phyloP scores from a whole-genome alignment of 495 filamentous ascomycete species.

The Peziza echinospora region DNA sequence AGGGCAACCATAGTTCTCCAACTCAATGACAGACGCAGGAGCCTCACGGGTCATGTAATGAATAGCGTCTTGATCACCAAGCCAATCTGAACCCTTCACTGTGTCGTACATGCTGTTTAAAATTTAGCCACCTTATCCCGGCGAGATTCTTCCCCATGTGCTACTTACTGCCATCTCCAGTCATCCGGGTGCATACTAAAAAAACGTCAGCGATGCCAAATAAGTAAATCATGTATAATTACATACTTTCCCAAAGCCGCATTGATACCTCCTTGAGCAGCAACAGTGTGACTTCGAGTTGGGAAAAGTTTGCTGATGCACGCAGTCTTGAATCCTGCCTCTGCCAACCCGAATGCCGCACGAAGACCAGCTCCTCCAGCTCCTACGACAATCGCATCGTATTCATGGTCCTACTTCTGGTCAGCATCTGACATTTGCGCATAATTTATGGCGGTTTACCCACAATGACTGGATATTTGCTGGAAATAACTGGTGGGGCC shows the following conservation, averaged over 20 bases:
- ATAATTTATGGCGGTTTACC: constrained; percentile 20
- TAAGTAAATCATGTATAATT: no score
- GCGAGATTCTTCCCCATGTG: no score
- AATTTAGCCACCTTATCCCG: not conserved
- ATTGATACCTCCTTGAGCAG: constrained; percentile 86
- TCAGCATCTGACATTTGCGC: constrained; percentile 34
- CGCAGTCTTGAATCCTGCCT: constrained; percentile 94
- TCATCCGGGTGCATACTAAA: constrained; percentile 63
- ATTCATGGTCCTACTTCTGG: constrained; percentile 41
- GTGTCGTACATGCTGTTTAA: constrained; percentile 70
- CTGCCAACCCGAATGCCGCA: constrained; percentile 86
- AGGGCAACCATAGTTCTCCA: constrained; percentile 94
- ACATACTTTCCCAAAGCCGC: constrained; percentile 64
- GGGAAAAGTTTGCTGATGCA: constrained; percentile 98
- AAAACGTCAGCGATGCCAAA: constrained; percentile 2
- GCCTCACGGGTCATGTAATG: constrained; percentile 98
- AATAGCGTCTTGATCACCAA: constrained; percentile 96
- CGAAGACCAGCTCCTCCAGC: constrained; percentile 86
- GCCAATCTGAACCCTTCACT: constrained; percentile 95
- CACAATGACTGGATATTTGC: constrained; percentile 85
- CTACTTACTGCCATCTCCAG: constrained; percentile 67
- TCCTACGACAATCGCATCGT: constrained; percentile 82
- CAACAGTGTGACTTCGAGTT: constrained; percentile 86
- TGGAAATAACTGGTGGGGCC: constrained; percentile 57
- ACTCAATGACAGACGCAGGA: constrained; percentile 71